Evolutionary conservation across 2,329 filamentous ascomycete genomes (phyloP).

Genomic region (Cladophialophora carrionii): DNA sequence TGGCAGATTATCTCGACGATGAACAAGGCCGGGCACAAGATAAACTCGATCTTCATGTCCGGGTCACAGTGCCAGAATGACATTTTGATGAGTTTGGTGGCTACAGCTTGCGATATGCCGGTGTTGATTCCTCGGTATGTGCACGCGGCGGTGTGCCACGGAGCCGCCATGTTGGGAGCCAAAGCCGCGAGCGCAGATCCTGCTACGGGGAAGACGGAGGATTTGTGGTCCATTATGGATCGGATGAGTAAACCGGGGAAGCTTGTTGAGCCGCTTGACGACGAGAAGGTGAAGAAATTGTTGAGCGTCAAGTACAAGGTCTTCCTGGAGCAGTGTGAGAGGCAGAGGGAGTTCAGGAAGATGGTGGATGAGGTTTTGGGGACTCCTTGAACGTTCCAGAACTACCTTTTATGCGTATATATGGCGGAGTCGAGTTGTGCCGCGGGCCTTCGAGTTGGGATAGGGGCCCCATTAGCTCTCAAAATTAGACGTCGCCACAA

Average conservation of each 20-base stretch:
- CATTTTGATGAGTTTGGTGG: slow-evolving; percentile 86
- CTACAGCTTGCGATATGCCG: slow-evolving; percentile 87
- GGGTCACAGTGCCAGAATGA: slow-evolving; percentile 96
- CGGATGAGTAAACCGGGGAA: slow-evolving; percentile 93
- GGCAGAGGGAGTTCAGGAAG: slow-evolving; percentile 79
- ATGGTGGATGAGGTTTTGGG: slow-evolving; percentile 67
- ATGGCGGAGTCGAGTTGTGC: neutral
- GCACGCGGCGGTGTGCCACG: slow-evolving; percentile 92
- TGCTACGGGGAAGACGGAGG: slow-evolving; percentile 75
- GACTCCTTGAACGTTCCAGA: neutral
- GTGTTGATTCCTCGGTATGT: slow-evolving; percentile 93
- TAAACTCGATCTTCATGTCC: slow-evolving; percentile 97
- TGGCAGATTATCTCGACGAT: slow-evolving; percentile 92
- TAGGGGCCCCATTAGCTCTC: neutral
- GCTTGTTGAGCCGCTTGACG: slow-evolving; percentile 73
- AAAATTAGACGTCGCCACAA: neutral
- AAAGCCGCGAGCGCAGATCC: slow-evolving; percentile 85
- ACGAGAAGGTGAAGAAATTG: slow-evolving; percentile 74
- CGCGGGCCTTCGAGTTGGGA: neutral
- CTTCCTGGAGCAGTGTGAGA: slow-evolving; percentile 89
- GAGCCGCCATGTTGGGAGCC: slow-evolving; percentile 96
- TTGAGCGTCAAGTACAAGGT: slow-evolving; percentile 89
- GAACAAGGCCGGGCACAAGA: slow-evolving; percentile 85
- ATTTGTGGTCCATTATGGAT: slow-evolving; percentile 96
- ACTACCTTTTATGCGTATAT: neutral